Base-by-base conservation (phyloP, 106 monocot species). In the Cymbidium sinense region DNA sequence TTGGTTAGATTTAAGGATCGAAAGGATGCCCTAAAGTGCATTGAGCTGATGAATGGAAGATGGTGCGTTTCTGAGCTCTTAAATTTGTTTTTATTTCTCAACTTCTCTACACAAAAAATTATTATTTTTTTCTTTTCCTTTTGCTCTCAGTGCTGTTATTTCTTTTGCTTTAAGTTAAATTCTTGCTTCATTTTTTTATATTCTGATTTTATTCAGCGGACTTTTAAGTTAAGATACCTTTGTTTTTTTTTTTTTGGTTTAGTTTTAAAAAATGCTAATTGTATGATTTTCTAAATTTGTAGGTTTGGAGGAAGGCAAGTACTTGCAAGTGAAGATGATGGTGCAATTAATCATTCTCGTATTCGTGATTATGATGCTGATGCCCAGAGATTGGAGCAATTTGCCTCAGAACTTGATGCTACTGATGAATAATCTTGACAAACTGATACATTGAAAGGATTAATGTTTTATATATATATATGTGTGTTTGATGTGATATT, bases 41-140 rank as follows among this genome's bases (percentile, higher is more conserved):
- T 99, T 65, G 99, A 91, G 70, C 44, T 92, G 54, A 95, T 99
- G 99, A 99, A 99, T 78, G 99, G 95, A 74, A 89, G 99, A 95
- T 99, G 99, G 99, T 95, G 77, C 20, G 81, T 72, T 75, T 75
- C 75, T 20, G 78, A 74, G 47, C 11, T 25, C 28, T 13, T 35
- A 25, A 23, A 19, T 30, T 65, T 65, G 15, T 67, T 15, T 67
- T 67, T 33, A 31, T 33, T 15, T 67, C 67, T 15, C 30, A 67
- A 67, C 2, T 33, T 67, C 15, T 13, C 11, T 67, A 33, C 0
- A 54, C n/a, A n/a, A n/a, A n/a, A n/a, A n/a, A n/a, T n/a, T n/a
- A n/a, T n/a, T n/a, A 64, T 64, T 64, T 64, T 29, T 64, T 64
- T 12, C 64, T 19, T 19, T 54, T 18, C 2, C 54, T 2, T 18